phyloP scores from a whole-genome alignment of 2,329 filamentous ascomycete genomes.

The Verticillium albo-atrum region DNA sequence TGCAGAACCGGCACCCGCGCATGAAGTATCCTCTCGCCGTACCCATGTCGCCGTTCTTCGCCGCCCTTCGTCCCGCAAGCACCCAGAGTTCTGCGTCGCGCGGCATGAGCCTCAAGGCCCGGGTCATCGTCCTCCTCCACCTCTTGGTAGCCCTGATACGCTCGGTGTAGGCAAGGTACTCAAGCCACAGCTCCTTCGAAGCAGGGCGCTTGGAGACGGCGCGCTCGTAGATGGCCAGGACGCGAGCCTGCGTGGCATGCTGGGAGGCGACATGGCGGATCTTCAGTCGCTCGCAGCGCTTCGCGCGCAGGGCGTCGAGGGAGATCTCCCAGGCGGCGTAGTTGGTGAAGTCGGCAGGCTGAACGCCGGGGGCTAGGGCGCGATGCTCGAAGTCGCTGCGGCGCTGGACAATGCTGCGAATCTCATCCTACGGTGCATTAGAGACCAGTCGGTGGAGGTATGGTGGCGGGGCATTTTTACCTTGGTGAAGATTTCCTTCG shows the following conservation, averaged over 20 bases:
- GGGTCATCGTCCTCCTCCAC: constrained; percentile 59
- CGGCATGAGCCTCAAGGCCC: constrained; percentile 80
- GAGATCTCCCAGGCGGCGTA: constrained; percentile 73
- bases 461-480: constrained; percentile 35
- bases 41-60: constrained; percentile 80
- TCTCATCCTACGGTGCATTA: constrained; percentile 64
- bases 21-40: constrained; percentile 82
- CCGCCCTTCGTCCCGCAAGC: constrained; percentile 73
- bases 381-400: constrained; percentile 92
- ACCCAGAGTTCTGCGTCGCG: constrained; percentile 81
- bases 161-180: constrained; percentile 79
- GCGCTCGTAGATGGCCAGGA: constrained; percentile 86
- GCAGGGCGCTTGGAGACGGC: constrained; percentile 81
- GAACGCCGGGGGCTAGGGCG: constrained; percentile 75
- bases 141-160: constrained; percentile 62
- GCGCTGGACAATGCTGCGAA: constrained; percentile 81
- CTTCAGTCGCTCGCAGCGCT: constrained; percentile 76
- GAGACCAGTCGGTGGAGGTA: neutral
- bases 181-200: constrained; percentile 78
- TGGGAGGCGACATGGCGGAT: constrained; percentile 63
- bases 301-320: constrained; percentile 71
- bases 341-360: constrained; percentile 72
- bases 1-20: constrained; percentile 86
- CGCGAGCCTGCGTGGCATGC: constrained; percentile 71
- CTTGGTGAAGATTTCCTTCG: constrained; percentile 85